A percentile compares a stretch with the other conserved stretches of the same genome.
phyloP scores from a whole-genome alignment of 2,329 filamentous ascomycete species.

The Aspergillus sp. region DNA sequence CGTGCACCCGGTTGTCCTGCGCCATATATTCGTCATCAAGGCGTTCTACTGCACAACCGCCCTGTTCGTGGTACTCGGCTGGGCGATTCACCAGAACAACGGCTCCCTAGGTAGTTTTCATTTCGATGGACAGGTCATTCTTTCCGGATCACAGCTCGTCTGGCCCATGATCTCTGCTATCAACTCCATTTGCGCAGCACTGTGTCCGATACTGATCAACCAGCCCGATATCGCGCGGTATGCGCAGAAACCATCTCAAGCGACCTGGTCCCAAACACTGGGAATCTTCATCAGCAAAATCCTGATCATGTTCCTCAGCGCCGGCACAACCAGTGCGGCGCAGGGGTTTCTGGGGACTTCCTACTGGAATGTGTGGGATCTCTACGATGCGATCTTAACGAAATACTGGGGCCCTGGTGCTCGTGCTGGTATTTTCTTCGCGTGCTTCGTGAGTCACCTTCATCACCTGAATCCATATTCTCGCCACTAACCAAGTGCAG shows the following conservation, averaged over 20 bases:
- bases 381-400: constrained; percentile 4
- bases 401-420: constrained; percentile 3
- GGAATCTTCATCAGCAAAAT: constrained; percentile 1
- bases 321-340: not conserved
- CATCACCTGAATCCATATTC: too few species aligned
- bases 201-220: not conserved
- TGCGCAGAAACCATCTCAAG: not conserved
- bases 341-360: constrained; percentile 1
- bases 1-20: not conserved
- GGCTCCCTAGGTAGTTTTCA: not conserved
- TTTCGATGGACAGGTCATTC: not conserved
- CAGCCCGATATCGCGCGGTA: constrained; percentile 9
- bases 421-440: constrained; percentile 3
- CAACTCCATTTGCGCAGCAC: not conserved
- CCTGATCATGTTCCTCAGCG: not conserved
- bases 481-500: too few species aligned
- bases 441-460: not conserved
- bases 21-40: too few species aligned
- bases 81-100: not conserved
- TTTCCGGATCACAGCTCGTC: not conserved
- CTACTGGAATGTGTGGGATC: constrained; percentile 13
- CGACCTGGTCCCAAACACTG: not conserved
- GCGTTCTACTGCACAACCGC: not conserved
- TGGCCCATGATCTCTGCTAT: constrained; percentile 6
- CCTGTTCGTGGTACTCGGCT: constrained; percentile 3